Evolutionary conservation across 1,284 basidiomycete species (phyloP).

Genomic region (Puccinia brachypodii): DNA sequence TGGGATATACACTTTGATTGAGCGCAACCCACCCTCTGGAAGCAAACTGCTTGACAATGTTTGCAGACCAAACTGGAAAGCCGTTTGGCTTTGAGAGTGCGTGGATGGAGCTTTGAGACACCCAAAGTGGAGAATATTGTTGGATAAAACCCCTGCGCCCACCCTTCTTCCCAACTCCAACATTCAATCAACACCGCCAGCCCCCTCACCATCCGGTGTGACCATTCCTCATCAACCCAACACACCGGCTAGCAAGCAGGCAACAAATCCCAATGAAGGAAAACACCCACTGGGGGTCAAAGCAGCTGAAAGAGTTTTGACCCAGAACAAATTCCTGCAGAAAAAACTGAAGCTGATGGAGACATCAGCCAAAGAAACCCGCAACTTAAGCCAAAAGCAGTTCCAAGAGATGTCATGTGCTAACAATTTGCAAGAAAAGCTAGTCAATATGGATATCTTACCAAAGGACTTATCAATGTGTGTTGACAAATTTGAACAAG

Average conservation of each 20-base stretch:
- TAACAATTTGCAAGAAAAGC: neutral
- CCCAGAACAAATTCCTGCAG: neutral
- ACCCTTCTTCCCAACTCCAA: too few relatives aligned
- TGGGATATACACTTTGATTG: too few relatives aligned
- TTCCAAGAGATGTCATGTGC: neutral
- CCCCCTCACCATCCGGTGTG: too few relatives aligned
- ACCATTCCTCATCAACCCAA: too few relatives aligned
- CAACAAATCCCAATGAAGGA: neutral
- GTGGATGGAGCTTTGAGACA: neutral
- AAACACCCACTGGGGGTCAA: neutral
- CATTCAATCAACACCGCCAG: neutral
- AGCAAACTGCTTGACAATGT: neutral
- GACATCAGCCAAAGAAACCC: neutral
- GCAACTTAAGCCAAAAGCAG: neutral
- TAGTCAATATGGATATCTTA: neutral
- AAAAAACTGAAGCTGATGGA: neutral
- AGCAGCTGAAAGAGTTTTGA: neutral
- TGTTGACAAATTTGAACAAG: neutral
- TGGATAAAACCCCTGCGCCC: neutral
- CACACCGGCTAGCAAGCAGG: neutral
- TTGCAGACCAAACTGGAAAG: neutral
- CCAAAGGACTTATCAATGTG: neutral
- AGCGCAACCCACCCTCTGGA: too few relatives aligned
- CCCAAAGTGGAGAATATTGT: neutral
- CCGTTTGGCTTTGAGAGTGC: neutral